A percentile compares a stretch with the other conserved stretches of the same genome.
Conservation (phyloP, 495 filamentous ascomycete genomes). For the Monascus purpureus region DNA sequence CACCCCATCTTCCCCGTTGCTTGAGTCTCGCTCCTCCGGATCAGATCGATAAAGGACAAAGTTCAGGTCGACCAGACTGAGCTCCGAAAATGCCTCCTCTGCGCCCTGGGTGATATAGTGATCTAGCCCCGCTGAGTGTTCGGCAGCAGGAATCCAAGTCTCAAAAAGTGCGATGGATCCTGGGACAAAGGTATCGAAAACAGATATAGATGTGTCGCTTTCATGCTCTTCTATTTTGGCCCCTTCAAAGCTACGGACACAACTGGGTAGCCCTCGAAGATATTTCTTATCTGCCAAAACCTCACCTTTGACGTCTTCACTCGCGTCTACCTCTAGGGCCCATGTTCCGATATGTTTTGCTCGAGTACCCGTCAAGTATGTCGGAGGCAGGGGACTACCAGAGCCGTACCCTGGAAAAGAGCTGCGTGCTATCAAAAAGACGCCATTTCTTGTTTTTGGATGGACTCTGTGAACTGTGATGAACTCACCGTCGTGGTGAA, state of each 20-base stretch:
- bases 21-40: constrained; percentile 76
- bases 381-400: constrained; percentile 58
- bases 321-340: constrained; percentile 69
- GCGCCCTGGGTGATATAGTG: constrained; percentile 71
- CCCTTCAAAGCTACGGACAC: constrained; percentile 57
- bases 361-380: constrained; percentile 56
- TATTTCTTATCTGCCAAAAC: constrained; percentile 52
- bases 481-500: constrained; percentile 92
- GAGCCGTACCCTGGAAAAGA: constrained; percentile 82
- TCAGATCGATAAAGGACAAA: constrained; percentile 86
- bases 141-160: constrained; percentile 79
- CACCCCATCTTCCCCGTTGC: constrained; percentile 64
- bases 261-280: constrained; percentile 69
- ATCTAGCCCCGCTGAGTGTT: constrained; percentile 68
- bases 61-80: constrained; percentile 73
- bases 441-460: constrained; percentile 75
- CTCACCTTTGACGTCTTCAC: constrained; percentile 45
- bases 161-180: constrained; percentile 92
- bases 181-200: constrained; percentile 72
- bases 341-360: constrained; percentile 78
- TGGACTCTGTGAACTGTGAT: constrained; percentile 94
- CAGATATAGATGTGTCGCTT: constrained; percentile 61
- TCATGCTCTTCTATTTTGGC: constrained; percentile 51
- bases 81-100: constrained; percentile 58
- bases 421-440: constrained; percentile 90